Evolutionary conservation across 352 stramenopile genomes (phyloP), one percentile per base, ranked within the genome.

Genomic region (Pythium diclinum): DNA sequence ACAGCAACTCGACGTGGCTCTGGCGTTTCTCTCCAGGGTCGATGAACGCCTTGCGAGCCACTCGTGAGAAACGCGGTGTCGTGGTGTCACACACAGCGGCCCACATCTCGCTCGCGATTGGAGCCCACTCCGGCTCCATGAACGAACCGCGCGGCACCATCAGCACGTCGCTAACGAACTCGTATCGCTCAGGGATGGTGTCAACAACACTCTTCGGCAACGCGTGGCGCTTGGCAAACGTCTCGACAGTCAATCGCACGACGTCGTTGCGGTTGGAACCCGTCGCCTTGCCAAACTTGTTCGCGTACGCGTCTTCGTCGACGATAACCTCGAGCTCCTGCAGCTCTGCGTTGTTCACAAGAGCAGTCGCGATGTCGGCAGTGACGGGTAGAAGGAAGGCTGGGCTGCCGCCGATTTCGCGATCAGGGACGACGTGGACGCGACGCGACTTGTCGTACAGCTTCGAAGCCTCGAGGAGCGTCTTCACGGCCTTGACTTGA

Each of bases 381-480:
- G 71, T 77, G 19, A 93, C 79, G 17, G 87, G 87, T 33, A 95
- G 64, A 23, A 92, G 46, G 56, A 92, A 95, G 33, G 61, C 72
- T n/a, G 72, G 64, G 53, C 33, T 47, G 4, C 56, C 65, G 30
- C 75, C 47, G 0, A 65, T 6, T 14, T 64, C n/a, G 19, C 33
- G 51, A 8, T 68, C 55, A 5, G 74, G 63, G 3, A 77, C 63
- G 9, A 81, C 66, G 56, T 89, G 81, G 11, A 95, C 78, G 19
- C 87, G 85, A 8, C 87, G 85, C 2, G 78, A 71, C 63, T 92
- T 94, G 80, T 95, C 87, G 56, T 95, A 95, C 9, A 91, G 73
- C 0, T 74, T 60, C 5, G 56, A 47, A 9, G 70, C 68, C 61
- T 95, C 87, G 3, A 95, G 60, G 17, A 90, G 61, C 7, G 80